Evolutionary conservation across 352 stramenopile genomes (phyloP).

Genomic region (Phytopythium oedochilum): DNA sequence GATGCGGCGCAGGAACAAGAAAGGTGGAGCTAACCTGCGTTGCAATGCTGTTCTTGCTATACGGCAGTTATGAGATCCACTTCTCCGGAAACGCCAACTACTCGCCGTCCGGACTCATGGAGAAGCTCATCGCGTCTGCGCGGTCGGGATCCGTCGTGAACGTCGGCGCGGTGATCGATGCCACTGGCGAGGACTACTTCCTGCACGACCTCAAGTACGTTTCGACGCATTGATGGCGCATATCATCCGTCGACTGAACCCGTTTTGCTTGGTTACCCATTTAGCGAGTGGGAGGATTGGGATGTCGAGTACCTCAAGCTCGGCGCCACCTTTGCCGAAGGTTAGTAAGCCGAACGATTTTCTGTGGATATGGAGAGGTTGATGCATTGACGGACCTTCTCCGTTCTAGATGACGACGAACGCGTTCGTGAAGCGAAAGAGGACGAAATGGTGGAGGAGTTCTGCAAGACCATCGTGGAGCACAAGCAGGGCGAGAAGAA

Average conservation of each 20-base stretch:
- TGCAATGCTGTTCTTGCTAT: too few species aligned
- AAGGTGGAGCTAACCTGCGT: background rate
- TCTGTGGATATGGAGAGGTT: background rate
- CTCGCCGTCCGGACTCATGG: slow-evolving; percentile 71
- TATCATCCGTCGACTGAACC: background rate
- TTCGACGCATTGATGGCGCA: background rate
- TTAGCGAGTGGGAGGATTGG: slow-evolving; percentile 88
- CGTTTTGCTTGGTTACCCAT: too few species aligned
- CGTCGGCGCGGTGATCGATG: slow-evolving; percentile 76
- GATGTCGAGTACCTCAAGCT: slow-evolving; percentile 84
- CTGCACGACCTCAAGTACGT: slow-evolving; percentile 74
- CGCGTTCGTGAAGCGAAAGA: slow-evolving; percentile 28
- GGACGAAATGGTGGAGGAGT: slow-evolving; percentile 49
- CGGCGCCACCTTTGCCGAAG: slow-evolving; percentile 26
- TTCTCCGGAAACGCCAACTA: slow-evolving; percentile 55
- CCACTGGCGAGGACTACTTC: slow-evolving; percentile 60
- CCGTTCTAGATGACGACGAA: slow-evolving; percentile 9
- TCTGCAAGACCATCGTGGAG: slow-evolving; percentile 49
- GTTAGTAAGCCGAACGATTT: slow-evolving; percentile 11
- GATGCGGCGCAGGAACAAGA: too few species aligned
- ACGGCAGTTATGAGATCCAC: slow-evolving; percentile 79
- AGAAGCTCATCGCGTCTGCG: slow-evolving; percentile 69
- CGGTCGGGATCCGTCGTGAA: slow-evolving; percentile 57
- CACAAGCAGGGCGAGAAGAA: slow-evolving; percentile 59
- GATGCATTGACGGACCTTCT: background rate